A percentile compares a stretch with the other conserved stretches of the same genome.
Conservation (phyloP, 768 basidiomycete species). For the Crepidotus variabilis region DNA sequence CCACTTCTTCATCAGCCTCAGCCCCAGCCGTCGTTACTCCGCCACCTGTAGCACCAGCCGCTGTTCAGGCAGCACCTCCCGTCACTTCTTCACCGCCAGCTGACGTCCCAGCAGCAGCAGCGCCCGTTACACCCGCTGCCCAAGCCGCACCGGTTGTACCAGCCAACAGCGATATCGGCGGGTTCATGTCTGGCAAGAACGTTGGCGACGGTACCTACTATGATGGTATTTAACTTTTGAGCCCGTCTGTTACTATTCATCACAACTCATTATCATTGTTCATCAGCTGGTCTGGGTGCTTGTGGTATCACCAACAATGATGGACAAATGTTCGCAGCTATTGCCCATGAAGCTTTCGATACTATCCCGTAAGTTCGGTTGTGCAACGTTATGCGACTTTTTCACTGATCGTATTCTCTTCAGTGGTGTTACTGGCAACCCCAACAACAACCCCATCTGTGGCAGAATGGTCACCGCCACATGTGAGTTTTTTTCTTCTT, state of each 20-base stretch:
- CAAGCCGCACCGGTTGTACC: conserved; percentile 19
- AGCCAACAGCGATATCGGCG: conserved; percentile 23
- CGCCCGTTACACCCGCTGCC: conserved; percentile 14
- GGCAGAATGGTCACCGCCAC: conserved; percentile 36
- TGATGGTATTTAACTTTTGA: conserved; percentile 26
- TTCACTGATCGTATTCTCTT: conserved; percentile 1
- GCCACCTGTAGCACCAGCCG: conserved; percentile 12
- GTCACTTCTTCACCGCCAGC: too few species aligned
- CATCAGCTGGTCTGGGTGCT: conserved; percentile 54
- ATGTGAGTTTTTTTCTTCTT: conserved; percentile 35
- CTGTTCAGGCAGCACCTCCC: conserved; percentile 17
- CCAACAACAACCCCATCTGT: conserved; percentile 78
- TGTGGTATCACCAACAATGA: conserved; percentile 58
- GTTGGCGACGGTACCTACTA: conserved; percentile 58
- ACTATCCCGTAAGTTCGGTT: conserved; percentile 47
- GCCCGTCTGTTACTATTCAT: conserved; percentile 1
- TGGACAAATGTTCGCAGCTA: conserved; percentile 52
- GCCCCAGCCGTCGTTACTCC: background rate
- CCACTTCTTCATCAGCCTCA: conserved; percentile 10
- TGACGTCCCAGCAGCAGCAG: too few species aligned
- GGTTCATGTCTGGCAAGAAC: conserved; percentile 46
- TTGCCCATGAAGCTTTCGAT: conserved; percentile 54
- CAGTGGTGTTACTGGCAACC: conserved; percentile 58
- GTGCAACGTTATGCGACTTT: background rate
- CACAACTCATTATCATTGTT: conserved; percentile 6